A percentile compares a stretch with the other conserved stretches of the same genome.
Evolutionary conservation across 495 filamentous ascomycete species (phyloP).

Genomic region (Trichoderma orchidacearum): DNA sequence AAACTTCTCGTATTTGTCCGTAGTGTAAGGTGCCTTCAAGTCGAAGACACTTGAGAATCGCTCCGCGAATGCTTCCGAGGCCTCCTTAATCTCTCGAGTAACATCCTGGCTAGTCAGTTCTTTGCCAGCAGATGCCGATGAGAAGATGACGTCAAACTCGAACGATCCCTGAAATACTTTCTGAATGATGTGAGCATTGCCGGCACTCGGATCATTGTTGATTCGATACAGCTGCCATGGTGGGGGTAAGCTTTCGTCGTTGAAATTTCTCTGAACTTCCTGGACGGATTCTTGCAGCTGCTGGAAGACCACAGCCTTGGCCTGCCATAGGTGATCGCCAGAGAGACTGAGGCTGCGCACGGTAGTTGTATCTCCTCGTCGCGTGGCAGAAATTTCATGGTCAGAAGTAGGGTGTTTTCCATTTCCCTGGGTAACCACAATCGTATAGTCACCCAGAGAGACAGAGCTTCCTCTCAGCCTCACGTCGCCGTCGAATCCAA

Average conservation of each 20-base stretch:
- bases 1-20: slow-evolving; percentile 62
- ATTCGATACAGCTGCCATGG: slow-evolving; percentile 79
- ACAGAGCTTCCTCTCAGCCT: slow-evolving; percentile 59
- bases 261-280: slow-evolving; percentile 49
- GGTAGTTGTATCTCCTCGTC: slow-evolving; percentile 60
- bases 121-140: slow-evolving; percentile 59
- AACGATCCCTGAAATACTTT: slow-evolving; percentile 86
- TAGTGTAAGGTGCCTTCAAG: slow-evolving; percentile 62
- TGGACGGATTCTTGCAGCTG: slow-evolving; percentile 70
- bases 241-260: slow-evolving; percentile 60
- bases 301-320: slow-evolving; percentile 65
- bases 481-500: slow-evolving; percentile 60
- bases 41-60: slow-evolving; percentile 62
- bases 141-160: slow-evolving; percentile 89
- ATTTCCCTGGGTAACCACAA: slow-evolving; percentile 63
- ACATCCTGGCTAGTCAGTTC: slow-evolving; percentile 47
- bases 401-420: slow-evolving; percentile 48
- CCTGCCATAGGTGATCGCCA: slow-evolving; percentile 68
- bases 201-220: slow-evolving; percentile 47
- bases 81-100: slow-evolving; percentile 50
- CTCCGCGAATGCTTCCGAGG: slow-evolving; percentile 53
- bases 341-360: slow-evolving; percentile 59
- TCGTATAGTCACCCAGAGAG: slow-evolving; percentile 70
- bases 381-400: slow-evolving; percentile 40
- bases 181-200: slow-evolving; percentile 82